Evolutionary conservation across 1,284 basidiomycete species (phyloP), one percentile per base, ranked within the genome.

Genomic region (Papiliotrema fonsecae): DNA sequence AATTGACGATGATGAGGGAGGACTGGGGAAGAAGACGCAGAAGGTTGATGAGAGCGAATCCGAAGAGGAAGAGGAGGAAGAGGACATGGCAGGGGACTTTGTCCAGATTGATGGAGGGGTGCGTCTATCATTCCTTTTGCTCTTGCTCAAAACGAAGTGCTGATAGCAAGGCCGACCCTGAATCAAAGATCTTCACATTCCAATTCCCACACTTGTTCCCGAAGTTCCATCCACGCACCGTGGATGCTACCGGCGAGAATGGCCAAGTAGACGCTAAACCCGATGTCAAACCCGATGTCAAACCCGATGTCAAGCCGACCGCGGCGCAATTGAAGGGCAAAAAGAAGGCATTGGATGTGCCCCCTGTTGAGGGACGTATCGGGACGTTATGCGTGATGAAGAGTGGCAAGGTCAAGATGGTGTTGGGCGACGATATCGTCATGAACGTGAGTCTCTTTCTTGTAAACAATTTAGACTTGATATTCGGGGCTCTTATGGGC

Each of bases 201-300:
- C 92, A 94, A 69, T 94, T 97, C 66, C 92, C 92, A 0, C 74
- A 79, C n/a, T 84, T 88, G 0, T 92, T 96, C 73, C 91, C 92
- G 0, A 78, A 76, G 14, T 94, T 93, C 70, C 57, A 77, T 25
- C 47, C 37, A 9, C 11, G 13, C 16, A 7, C 28, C 7, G 19
- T 32, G 26, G 27, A 43, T 14, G 25, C 60, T 46, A 40, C 38
- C 11, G 10, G 45, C 50, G 36, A 55, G 31, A 40, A 58, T 41
- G 48, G 62, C 45, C 46, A 65, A 6, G 50, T 55, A 1, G 54
- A 56, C 51, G 49, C 52, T 44, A 57, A 46, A 56, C 48, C 45
- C 42, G 52, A 52, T 25, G 50, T 27, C 19, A 51, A 40, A 30
- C 45, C 45, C 10, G 61, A 60, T 40, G 42, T 62, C 42, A 64